Conservation (phyloP, 129 eudicot species). For the Sambucus nigra region DNA sequence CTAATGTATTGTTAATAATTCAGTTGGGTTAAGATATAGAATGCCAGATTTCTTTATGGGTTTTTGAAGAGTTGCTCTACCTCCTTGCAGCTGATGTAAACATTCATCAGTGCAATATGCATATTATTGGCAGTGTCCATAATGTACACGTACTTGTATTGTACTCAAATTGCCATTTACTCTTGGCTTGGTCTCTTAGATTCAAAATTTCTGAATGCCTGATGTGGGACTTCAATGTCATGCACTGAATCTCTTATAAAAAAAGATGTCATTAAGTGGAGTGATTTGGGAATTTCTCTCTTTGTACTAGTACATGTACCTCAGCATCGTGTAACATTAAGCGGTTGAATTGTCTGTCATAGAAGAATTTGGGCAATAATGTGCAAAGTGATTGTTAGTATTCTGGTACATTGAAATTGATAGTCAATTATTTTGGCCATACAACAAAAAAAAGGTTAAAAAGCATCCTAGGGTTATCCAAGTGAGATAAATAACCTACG, state of each 20-base stretch:
- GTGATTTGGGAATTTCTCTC: background rate
- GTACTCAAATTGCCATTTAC: background rate
- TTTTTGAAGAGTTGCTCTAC: no score
- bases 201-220: no score
- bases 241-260: no score
- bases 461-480: no score
- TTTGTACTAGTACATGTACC: background rate
- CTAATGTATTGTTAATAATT: no score
- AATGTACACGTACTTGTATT: constrained; percentile 7
- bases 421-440: background rate
- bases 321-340: background rate
- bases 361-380: constrained; percentile 3
- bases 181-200: no score
- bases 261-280: no score
- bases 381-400: background rate
- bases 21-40: no score
- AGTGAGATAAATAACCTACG: no score
- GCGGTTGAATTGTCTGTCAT: constrained; percentile 1
- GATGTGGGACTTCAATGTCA: background rate
- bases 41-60: no score
- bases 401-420: background rate
- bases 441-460: no score
- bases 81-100: background rate
- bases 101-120: background rate
- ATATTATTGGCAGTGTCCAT: constrained; percentile 1